phyloP scores from a whole-genome alignment of 2,329 filamentous ascomycete genomes.

The Colletotrichum phormii region DNA sequence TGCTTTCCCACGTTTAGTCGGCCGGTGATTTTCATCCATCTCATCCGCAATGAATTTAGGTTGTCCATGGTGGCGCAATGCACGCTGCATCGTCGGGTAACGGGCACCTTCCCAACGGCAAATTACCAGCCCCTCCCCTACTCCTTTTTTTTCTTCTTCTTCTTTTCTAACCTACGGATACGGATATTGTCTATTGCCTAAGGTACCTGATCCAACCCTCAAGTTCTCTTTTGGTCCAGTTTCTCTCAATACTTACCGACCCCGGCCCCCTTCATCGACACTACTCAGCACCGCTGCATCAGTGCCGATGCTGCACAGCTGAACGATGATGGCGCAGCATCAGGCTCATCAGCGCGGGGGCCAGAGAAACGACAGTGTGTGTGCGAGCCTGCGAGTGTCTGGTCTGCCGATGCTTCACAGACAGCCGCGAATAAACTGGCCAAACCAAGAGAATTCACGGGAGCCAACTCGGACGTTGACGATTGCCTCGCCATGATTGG shows the following conservation, averaged over 20 bases:
- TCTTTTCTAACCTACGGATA: not conserved
- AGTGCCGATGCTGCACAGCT: not conserved
- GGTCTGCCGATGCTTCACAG: constrained; percentile 14
- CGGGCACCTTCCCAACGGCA: not conserved
- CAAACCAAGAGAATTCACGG: not conserved
- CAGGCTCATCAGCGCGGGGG: not conserved
- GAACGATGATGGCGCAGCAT: not conserved
- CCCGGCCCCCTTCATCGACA: not conserved
- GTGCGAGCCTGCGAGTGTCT: not conserved
- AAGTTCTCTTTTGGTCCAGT: not conserved
- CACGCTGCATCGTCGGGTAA: not conserved
- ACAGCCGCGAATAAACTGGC: constrained; percentile 19
- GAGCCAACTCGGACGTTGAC: constrained; percentile 10
- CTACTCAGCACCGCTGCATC: not conserved
- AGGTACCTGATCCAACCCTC: not conserved
- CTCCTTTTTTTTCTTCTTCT: not conserved
- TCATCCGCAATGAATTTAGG: not conserved
- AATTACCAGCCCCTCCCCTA: not conserved
- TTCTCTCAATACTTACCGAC: not conserved
- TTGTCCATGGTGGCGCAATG: not conserved
- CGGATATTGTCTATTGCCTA: not conserved
- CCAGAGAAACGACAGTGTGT: not conserved
- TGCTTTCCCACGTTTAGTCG: not conserved
- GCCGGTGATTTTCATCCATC: not conserved
- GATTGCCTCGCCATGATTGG: constrained; percentile 21